Evolutionary conservation across 1,139 yeast genomes (phyloP), one percentile per base, ranked within the genome.

Genomic region (Lodderomyces oxycetoniae): DNA sequence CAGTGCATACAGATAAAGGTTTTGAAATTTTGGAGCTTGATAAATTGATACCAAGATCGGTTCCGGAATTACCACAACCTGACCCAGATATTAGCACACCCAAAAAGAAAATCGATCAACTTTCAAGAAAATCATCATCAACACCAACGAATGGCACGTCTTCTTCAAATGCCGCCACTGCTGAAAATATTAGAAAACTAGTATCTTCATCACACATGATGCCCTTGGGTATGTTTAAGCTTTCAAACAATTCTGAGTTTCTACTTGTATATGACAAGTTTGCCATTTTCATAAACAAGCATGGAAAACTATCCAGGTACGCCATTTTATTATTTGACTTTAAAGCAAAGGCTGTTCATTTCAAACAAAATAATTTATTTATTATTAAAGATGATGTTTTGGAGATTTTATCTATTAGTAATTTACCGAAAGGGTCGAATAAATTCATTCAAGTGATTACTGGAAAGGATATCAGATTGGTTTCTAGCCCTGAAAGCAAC

Each of bases 211-310:
- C 71, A 6, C 59, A 53, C 48, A 49, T 59, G 39, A 59, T 68
- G 42, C 83, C 94, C 30, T 52, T 79, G 59, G 77, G 82, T 28
- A 67, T 84, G 75, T 77, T 74, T 57, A 70, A 79, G 49, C 65
- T 78, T 34, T 55, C 68, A 14, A 75, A 75, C 28, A 67, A 72
- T 35, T 55, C 63, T 26, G 75, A 72, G 33, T 75, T 79, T 37
- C 53, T 86, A 5, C 58, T 85, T 33, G 83, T 84, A 26, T 87
- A 84, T 57, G 82, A 74, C 40, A 80, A 80, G 38, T 78, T 82
- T 51, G 91, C 87, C 2, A 63, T 87, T 3, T 80, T 79, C 43
- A 71, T 81, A 39, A 81, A 83, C 53, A 74, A 75, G 39, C 67
- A 69, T 33, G 95, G 95, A 2, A 71, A 71, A 40, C 59, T 84